A percentile compares a stretch with the other conserved stretches of the same genome.
Conservation (phyloP, 768 basidiomycete species). For the Tricholoma furcatifolium region DNA sequence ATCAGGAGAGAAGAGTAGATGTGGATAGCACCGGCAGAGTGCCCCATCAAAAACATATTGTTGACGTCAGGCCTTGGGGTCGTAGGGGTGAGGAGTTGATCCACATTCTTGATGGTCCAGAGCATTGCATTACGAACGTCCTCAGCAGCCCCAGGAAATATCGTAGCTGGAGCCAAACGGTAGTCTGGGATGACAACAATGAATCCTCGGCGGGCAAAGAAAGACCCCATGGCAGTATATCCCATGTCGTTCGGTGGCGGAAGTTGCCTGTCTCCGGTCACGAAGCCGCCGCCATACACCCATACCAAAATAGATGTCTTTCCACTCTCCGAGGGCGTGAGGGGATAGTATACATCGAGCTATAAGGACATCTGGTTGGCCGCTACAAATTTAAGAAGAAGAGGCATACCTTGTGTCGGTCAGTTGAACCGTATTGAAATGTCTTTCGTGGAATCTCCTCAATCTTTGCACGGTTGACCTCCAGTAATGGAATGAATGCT, state of each 20-base stretch:
- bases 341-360: too few species aligned
- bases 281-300: slow-evolving; percentile 67
- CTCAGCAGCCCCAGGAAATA: too few species aligned
- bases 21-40: slow-evolving; percentile 62
- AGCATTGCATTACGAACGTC: too few species aligned
- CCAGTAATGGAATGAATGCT: slow-evolving; percentile 38
- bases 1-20: slow-evolving; percentile 43
- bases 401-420: slow-evolving; percentile 46
- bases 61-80: slow-evolving; percentile 45
- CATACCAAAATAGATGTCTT: slow-evolving; percentile 57
- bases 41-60: slow-evolving; percentile 49
- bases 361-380: not conserved
- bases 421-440: slow-evolving; percentile 55
- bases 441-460: too few species aligned
- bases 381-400: not conserved
- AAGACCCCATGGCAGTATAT: slow-evolving; percentile 57
- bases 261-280: slow-evolving; percentile 44
- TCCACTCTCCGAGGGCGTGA: slow-evolving; percentile 19
- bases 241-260: slow-evolving; percentile 46
- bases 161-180: slow-evolving; percentile 55
- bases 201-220: slow-evolving; percentile 59
- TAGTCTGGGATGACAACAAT: slow-evolving; percentile 70
- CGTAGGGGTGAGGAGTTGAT: too few species aligned
- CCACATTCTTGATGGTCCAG: too few species aligned
- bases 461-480: slow-evolving; percentile 46